These are phyloP conservation scores for Pelagomonas calceolata DNA, from an alignment of 108 stramenopile genomes.

Conservation along the genomic window DNA sequence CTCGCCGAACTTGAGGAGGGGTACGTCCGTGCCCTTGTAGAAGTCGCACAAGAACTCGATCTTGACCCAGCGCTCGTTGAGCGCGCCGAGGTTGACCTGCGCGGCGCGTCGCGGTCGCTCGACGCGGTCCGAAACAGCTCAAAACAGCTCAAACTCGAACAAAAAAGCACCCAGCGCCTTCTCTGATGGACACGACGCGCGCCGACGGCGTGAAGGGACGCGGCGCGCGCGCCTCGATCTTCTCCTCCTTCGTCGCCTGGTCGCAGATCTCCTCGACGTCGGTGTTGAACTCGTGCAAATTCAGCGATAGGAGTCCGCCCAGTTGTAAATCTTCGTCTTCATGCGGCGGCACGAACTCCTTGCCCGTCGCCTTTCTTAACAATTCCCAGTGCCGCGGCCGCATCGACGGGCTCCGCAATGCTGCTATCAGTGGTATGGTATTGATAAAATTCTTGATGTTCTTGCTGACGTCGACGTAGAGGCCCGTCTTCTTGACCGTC, in stretches of 20 bases:
- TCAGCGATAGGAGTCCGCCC: constrained; percentile 45
- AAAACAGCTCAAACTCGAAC: too few relatives aligned
- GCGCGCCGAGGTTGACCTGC: constrained; percentile 32
- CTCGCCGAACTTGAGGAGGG: constrained; percentile 52
- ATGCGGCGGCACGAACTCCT: constrained; percentile 51
- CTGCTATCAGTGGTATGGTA: constrained; percentile 58
- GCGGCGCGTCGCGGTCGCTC: too few relatives aligned
- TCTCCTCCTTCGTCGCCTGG: constrained; percentile 64
- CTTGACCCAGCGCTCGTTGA: constrained; percentile 49
- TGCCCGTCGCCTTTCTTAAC: constrained; percentile 35
- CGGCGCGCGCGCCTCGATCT: too few relatives aligned
- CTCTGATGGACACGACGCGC: too few relatives aligned
- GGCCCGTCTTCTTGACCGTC: constrained; percentile 41
- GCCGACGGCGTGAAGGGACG: too few relatives aligned
- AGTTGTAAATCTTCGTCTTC: constrained; percentile 47
- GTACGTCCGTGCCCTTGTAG: constrained; percentile 48
- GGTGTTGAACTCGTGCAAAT: constrained; percentile 51
- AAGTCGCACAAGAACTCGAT: constrained; percentile 48
- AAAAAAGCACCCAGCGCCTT: too few relatives aligned
- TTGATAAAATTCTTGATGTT: constrained; percentile 60
- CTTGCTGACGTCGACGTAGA: constrained; percentile 42
- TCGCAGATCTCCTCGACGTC: constrained; percentile 71
- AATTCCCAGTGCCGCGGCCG: constrained; percentile 62
- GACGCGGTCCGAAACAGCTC: too few relatives aligned
- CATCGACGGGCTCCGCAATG: constrained; percentile 51